A percentile compares a stretch with the other conserved stretches of the same genome.
phyloP scores from a whole-genome alignment of 371 early-diverging fungal species.

The Caulochytrium protostelioides region DNA sequence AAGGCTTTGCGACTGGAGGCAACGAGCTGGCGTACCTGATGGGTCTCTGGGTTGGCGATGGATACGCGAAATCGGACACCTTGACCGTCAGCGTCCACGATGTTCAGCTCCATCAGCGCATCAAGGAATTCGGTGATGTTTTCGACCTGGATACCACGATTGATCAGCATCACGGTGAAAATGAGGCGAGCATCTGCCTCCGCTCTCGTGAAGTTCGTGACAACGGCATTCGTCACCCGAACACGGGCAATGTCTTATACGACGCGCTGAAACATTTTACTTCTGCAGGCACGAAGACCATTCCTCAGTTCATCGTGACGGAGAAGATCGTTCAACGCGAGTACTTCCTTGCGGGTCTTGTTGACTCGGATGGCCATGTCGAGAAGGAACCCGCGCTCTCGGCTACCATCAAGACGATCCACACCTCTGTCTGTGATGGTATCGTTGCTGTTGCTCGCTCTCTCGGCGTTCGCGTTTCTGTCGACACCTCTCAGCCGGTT shows the following conservation, averaged over 20 bases:
- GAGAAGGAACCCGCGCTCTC: no score
- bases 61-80: neutral
- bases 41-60: constrained; percentile 3
- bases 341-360: constrained; percentile 8
- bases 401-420: neutral
- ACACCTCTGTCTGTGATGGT: neutral
- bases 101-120: constrained; percentile 1
- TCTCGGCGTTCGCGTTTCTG: constrained; percentile 4
- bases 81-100: constrained; percentile 1
- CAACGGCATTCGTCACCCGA: no score
- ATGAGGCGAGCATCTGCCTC: no score
- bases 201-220: no score
- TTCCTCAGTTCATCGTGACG: neutral
- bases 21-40: constrained; percentile 7
- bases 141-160: no score
- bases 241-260: no score
- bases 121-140: no score
- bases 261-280: no score
- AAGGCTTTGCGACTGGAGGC: no score
- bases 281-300: no score
- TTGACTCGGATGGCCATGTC: constrained; percentile 7
- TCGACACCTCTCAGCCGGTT: neutral
- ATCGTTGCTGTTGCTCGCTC: constrained; percentile 4
- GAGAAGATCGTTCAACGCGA: constrained; percentile 7
- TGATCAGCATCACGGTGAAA: no score